Evolutionary conservation across 2,329 filamentous ascomycete species (phyloP).

Genomic region (Fusarium penzigii): DNA sequence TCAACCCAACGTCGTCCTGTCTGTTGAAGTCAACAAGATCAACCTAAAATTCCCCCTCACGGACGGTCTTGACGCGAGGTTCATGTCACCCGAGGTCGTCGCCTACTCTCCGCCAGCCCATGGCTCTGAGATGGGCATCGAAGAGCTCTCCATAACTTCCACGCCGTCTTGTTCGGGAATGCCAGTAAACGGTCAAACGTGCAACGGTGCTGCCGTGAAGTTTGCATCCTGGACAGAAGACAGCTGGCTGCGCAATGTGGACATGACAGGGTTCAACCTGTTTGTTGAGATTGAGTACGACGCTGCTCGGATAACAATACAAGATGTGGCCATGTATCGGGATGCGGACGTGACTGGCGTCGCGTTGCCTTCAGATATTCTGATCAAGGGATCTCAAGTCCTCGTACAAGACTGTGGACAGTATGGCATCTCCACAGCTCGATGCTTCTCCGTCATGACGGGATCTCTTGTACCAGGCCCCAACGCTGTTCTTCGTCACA

Average conservation of each 20-base stretch:
- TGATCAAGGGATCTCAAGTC: constrained; percentile 18
- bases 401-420: constrained; percentile 21
- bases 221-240: constrained; percentile 23
- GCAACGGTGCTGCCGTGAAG: constrained; percentile 16
- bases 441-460: constrained; percentile 19
- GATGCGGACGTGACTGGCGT: constrained; percentile 9
- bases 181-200: background rate
- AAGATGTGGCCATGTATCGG: constrained; percentile 13
- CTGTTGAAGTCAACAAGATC: constrained; percentile 15
- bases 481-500: constrained; percentile 20
- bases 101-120: constrained; percentile 12
- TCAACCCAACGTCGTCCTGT: constrained; percentile 12
- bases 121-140: constrained; percentile 17
- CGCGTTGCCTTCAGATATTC: constrained; percentile 18
- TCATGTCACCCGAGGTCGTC: constrained; percentile 10
- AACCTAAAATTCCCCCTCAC: constrained; percentile 21
- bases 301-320: constrained; percentile 18
- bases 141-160: constrained; percentile 10
- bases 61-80: constrained; percentile 12
- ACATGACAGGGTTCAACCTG: constrained; percentile 20
- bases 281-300: constrained; percentile 16
- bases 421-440: constrained; percentile 5
- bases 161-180: constrained; percentile 12
- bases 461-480: constrained; percentile 16
- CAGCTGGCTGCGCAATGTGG: constrained; percentile 17